These are phyloP conservation scores for Ailanthus altissimus DNA, from an alignment of 345 rosid species.

Conservation along the genomic window DNA sequence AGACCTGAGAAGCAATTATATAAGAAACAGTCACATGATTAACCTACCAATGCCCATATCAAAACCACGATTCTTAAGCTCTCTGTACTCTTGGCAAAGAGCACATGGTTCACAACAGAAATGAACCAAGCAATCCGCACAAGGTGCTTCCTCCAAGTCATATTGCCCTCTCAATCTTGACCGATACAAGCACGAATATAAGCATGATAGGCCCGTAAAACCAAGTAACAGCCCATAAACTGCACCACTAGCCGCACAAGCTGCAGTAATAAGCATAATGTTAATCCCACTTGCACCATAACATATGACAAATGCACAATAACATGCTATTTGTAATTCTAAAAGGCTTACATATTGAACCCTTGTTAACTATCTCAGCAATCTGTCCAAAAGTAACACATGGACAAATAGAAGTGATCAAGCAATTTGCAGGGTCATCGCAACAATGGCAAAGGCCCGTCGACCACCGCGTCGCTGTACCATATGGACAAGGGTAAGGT, in stretches of 20 bases:
- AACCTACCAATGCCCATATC: constrained; percentile 52
- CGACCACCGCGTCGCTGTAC: constrained; percentile 36
- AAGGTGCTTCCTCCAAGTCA: constrained; percentile 48
- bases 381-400: constrained; percentile 55
- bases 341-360: constrained; percentile 36
- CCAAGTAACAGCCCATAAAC: constrained; percentile 40
- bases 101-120: constrained; percentile 49
- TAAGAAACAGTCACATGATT: not conserved
- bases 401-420: constrained; percentile 46
- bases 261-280: constrained; percentile 20
- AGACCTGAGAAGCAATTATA: not conserved
- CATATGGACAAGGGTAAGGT: constrained; percentile 24
- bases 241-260: constrained; percentile 47
- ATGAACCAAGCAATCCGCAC: constrained; percentile 55
- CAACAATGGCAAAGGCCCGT: constrained; percentile 54
- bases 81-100: constrained; percentile 54
- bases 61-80: constrained; percentile 52
- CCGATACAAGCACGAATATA: constrained; percentile 44
- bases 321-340: not conserved
- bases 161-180: constrained; percentile 49
- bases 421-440: constrained; percentile 45
- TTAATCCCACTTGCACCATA: not conserved
- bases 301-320: not conserved
- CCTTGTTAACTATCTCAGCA: constrained; percentile 45
- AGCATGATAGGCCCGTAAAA: constrained; percentile 37